Percentiles rank a stretch among this genome's conserved stretches.
phyloP scores from a whole-genome alignment of 805 yeast species.

The Schwanniomyces occidentalis region DNA sequence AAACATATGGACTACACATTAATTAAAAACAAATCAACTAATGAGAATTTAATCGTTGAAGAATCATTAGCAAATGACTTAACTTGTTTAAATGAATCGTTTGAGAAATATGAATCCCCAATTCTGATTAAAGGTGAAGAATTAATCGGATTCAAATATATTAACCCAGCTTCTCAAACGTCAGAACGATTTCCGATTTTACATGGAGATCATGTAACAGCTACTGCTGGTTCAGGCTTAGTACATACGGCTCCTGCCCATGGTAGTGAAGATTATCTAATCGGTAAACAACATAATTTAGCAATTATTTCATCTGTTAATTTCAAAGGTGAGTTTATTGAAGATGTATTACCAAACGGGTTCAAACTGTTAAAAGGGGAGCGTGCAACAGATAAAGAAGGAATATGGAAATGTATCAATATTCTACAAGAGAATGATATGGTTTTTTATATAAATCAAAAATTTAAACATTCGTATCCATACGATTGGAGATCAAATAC shows the following conservation, averaged over 20 bases:
- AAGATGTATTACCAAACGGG: slow-evolving; percentile 48
- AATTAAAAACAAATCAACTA: slow-evolving; percentile 21
- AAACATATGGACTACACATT: slow-evolving; percentile 58
- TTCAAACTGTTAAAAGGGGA: slow-evolving; percentile 48
- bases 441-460: slow-evolving; percentile 48
- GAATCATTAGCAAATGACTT: slow-evolving; percentile 45
- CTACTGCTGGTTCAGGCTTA: slow-evolving; percentile 85
- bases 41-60: slow-evolving; percentile 59
- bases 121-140: slow-evolving; percentile 19
- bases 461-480: slow-evolving; percentile 82
- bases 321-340: slow-evolving; percentile 64
- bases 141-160: slow-evolving; percentile 42
- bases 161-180: slow-evolving; percentile 50
- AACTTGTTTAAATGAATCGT: slow-evolving; percentile 25
- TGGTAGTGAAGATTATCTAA: slow-evolving; percentile 87
- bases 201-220: slow-evolving; percentile 80
- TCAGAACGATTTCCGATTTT: slow-evolving; percentile 56
- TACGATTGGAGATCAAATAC: slow-evolving; percentile 96
- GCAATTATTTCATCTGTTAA: slow-evolving; percentile 78
- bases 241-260: slow-evolving; percentile 99
- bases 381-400: slow-evolving; percentile 25
- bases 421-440: slow-evolving; percentile 43
- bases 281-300: slow-evolving; percentile 60
- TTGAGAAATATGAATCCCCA: not conserved
- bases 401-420: slow-evolving; percentile 52